These are phyloP conservation scores for Flaveria brownii DNA, from an alignment of 129 eudicot genomes.

Conservation along the genomic window DNA sequence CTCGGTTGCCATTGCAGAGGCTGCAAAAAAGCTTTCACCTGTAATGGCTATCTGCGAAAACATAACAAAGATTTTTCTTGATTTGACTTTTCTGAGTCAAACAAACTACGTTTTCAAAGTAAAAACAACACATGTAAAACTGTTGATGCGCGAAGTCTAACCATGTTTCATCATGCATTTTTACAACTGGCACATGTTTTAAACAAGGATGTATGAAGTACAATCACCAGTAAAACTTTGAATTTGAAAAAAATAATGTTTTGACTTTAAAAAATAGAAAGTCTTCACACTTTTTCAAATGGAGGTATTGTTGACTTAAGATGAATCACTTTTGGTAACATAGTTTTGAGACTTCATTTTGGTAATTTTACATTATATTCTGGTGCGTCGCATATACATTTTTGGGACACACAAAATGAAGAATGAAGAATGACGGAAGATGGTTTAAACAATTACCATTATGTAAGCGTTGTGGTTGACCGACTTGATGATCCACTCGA, in stretches of 20 bases:
- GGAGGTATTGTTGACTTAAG: not conserved
- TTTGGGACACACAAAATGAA: not conserved
- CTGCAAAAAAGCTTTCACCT: slow-evolving; percentile 79
- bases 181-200: not conserved
- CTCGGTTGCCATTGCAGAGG: slow-evolving; percentile 90
- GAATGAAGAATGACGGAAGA: slow-evolving; percentile 22
- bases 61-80: not conserved
- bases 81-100: slow-evolving; percentile 10
- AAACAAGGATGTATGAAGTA: slow-evolving; percentile 1
- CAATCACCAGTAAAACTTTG: not conserved
- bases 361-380: not conserved
- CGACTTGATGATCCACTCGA: slow-evolving; percentile 82
- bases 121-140: not conserved
- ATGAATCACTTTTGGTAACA: not conserved
- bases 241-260: not conserved
- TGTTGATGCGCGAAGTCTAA: not conserved
- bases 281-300: not conserved
- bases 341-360: too few species aligned
- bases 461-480: slow-evolving; percentile 94
- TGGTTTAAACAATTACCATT: slow-evolving; percentile 51
- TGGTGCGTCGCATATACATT: not conserved
- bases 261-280: slow-evolving; percentile 10
- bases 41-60: slow-evolving; percentile 78
- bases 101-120: slow-evolving; percentile 9
- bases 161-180: not conserved